Evolutionary conservation across 2,329 filamentous ascomycete genomes (phyloP), one percentile per base, ranked within the genome.

Genomic region (Colletotrichum salicis): DNA sequence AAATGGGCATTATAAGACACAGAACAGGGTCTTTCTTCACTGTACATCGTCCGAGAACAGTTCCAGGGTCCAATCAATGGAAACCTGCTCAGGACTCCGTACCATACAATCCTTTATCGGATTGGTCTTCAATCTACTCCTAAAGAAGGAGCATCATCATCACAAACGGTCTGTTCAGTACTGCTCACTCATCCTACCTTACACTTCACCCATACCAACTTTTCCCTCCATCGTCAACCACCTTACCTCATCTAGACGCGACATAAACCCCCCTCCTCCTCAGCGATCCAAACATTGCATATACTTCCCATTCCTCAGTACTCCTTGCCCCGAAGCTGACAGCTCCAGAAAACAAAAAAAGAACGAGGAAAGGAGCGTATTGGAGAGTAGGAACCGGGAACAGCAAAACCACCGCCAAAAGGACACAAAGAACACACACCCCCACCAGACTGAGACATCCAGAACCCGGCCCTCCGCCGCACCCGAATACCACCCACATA

Each of bases 371-470:
- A 29, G 15, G n/a, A 48, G 41, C 41, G 7, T 45, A 3, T 19
- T 12, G 52, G 24, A 37, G 41, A 52, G 27, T 29, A 48, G 66
- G 15, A 54, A 48, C 61, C 3, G 11, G 19, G 41, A 12, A 33
- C 10, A 41, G 0, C 37, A 19, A 41, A 41, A 37, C 5, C 33
- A 35, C 33, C 33, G 13, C 27, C 27, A 29, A 29, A 5, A 29
- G 33, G 33, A 35, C 15, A 22, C 29, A 35, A 19, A 51, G 27
- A 15, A 56, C 5, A 19, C 35, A 13, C 37, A 33, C 59, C 59
- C 59, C 65, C 69, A 71, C 69, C 35, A 63, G n/a, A 56, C 65
- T 71, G 64, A 71, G 65, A 71, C 65, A 64, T 19, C 31, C n/a
- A 19, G 19, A 48, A 61, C 56, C 54, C 41, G 57, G 15, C 64